Evolutionary conservation across 2,329 filamentous ascomycete genomes (phyloP).

Genomic region (Septoria linicola): DNA sequence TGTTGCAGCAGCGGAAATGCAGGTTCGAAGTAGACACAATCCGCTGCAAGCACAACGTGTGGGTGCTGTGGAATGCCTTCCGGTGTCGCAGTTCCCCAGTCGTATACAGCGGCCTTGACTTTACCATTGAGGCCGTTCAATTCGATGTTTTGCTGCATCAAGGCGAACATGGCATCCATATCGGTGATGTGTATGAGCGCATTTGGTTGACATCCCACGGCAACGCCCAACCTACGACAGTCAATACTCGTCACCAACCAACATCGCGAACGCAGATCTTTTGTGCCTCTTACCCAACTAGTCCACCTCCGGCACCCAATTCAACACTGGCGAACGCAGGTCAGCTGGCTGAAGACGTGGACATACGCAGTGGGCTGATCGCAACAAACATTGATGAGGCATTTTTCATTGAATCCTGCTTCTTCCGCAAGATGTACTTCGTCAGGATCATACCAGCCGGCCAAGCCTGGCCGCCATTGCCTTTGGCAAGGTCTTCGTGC

Average conservation of each 20-base stretch:
- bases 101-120: conserved; percentile 69
- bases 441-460: conserved; percentile 86
- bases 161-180: conserved; percentile 75
- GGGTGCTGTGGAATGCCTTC: conserved; percentile 54
- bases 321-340: conserved; percentile 64
- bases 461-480: conserved; percentile 93
- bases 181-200: conserved; percentile 76
- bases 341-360: conserved; percentile 20
- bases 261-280: neutral
- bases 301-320: conserved; percentile 84
- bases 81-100: conserved; percentile 63
- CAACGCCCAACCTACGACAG: conserved; percentile 54
- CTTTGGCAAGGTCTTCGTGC: conserved; percentile 80
- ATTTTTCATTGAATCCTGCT: conserved; percentile 59
- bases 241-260: conserved; percentile 14
- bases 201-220: conserved; percentile 55
- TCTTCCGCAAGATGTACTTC: conserved; percentile 79
- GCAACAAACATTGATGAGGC: conserved; percentile 70
- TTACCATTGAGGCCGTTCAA: conserved; percentile 68
- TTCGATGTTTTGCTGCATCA: conserved; percentile 85
- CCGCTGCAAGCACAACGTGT: conserved; percentile 85
- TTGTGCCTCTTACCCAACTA: conserved; percentile 60
- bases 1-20: conserved; percentile 83
- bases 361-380: conserved; percentile 14
- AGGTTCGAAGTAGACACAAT: conserved; percentile 96